phyloP scores from a whole-genome alignment of 495 filamentous ascomycete genomes.

The Clavariopsis aquatica region DNA sequence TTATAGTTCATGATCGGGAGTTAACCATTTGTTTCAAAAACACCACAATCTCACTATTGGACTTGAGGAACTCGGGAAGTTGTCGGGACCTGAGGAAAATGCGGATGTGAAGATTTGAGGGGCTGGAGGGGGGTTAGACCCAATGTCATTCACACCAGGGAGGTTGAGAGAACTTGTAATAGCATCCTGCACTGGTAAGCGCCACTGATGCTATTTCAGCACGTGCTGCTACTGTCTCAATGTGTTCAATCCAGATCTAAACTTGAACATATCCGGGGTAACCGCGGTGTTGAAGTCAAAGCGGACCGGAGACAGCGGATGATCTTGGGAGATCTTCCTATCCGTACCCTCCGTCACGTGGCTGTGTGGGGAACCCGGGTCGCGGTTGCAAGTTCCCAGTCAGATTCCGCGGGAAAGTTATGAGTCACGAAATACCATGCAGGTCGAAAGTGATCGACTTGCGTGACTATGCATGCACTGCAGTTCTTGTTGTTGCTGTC shows the following conservation, averaged over 20 bases:
- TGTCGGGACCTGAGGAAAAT: neutral
- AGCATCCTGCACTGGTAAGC: too few species aligned
- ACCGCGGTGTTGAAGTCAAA: neutral
- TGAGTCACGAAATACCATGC: neutral
- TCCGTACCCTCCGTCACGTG: conserved; percentile 1
- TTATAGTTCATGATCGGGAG: too few species aligned
- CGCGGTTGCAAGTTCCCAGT: too few species aligned
- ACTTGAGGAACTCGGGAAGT: neutral
- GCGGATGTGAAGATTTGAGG: neutral
- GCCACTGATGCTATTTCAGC: too few species aligned
- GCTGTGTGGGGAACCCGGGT: conserved; percentile 4
- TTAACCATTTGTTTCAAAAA: neutral
- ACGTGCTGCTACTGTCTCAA: too few species aligned
- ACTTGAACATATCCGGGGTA: neutral
- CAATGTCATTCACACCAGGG: neutral
- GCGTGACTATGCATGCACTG: neutral
- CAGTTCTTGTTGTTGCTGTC: too few species aligned
- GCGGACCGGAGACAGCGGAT: neutral
- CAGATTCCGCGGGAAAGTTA: too few species aligned
- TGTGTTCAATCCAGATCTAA: too few species aligned
- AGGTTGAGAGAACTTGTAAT: neutral
- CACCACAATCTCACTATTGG: neutral
- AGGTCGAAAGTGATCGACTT: neutral
- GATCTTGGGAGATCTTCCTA: neutral
- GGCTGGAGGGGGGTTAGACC: neutral